A percentile compares a stretch with the other conserved stretches of the same genome.
These are phyloP conservation scores for Thelephora terrestris DNA, from an alignment of 1,284 basidiomycete species.

Conservation along the genomic window DNA sequence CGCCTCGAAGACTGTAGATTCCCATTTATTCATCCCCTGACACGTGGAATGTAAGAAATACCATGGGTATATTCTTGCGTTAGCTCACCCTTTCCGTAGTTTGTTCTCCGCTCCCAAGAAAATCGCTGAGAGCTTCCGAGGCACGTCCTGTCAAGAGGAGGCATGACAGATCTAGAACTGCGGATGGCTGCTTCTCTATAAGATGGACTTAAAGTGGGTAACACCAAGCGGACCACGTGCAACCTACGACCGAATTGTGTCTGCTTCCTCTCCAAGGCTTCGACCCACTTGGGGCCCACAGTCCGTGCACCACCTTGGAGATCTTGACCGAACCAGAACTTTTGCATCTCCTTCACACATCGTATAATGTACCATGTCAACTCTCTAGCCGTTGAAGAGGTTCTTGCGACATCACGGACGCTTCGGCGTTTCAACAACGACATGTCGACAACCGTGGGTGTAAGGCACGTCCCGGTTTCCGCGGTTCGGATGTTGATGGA, in stretches of 20 bases:
- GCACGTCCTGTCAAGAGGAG: constrained; percentile 60
- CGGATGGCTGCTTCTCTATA: constrained; percentile 46
- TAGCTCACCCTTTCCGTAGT: constrained; percentile 65
- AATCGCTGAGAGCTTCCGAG: constrained; percentile 59
- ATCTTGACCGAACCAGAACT: constrained; percentile 61
- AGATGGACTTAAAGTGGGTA: constrained; percentile 4
- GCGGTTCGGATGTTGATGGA: constrained; percentile 4
- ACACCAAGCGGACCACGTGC: constrained; percentile 2
- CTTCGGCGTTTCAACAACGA: constrained; percentile 46
- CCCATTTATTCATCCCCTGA: constrained; percentile 72
- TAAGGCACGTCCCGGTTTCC: constrained; percentile 20
- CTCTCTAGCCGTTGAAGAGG: constrained; percentile 61
- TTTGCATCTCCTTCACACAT: constrained; percentile 59
- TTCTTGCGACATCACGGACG: constrained; percentile 55
- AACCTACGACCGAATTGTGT: constrained; percentile 54
- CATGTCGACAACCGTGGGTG: constrained; percentile 41
- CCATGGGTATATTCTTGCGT: background rate
- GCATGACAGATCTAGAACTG: constrained; percentile 61
- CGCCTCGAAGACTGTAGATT: constrained; percentile 58
- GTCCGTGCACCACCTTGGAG: constrained; percentile 54
- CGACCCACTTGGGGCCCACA: constrained; percentile 64
- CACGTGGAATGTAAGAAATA: constrained; percentile 3
- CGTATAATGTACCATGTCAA: constrained; percentile 61
- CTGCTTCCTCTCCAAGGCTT: constrained; percentile 50
- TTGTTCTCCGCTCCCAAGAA: constrained; percentile 65